These are phyloP conservation scores for Eremothecium gossypii DNA, from an alignment of 1,139 yeast genomes.

Conservation along the genomic window DNA sequence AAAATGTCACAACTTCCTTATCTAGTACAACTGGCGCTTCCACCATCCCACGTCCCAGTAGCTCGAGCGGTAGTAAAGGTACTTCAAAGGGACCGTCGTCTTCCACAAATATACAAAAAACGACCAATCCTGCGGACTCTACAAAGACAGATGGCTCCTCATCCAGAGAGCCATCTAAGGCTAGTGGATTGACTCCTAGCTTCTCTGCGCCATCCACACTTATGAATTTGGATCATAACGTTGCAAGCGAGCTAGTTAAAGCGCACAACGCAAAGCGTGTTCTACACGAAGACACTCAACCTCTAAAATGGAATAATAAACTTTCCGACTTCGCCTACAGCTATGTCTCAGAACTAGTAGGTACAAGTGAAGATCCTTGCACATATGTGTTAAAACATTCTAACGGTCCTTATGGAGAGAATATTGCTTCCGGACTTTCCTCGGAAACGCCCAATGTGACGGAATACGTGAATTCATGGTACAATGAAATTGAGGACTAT, in stretches of 20 bases:
- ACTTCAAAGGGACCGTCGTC: no score
- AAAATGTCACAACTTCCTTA: no score
- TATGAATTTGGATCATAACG: not conserved
- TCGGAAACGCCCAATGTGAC: conserved; percentile 14
- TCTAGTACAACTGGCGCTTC: no score
- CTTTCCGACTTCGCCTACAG: conserved; percentile 35
- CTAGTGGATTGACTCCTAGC: no score
- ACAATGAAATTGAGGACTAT: conserved; percentile 48
- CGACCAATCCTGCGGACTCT: no score
- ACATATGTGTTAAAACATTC: conserved; percentile 49
- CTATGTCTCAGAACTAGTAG: conserved; percentile 40
- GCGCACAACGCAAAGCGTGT: conserved; percentile 49
- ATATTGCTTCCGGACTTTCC: conserved; percentile 39
- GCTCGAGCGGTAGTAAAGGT: no score
- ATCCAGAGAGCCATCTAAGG: no score
- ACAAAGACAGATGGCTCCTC: no score
- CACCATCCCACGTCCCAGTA: no score
- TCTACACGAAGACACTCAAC: conserved; percentile 45
- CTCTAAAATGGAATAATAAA: conserved; percentile 40
- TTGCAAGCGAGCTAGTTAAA: conserved; percentile 27
- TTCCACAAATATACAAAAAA: no score
- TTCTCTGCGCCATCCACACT: no score
- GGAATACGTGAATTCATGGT: conserved; percentile 53
- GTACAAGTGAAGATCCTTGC: conserved; percentile 51
- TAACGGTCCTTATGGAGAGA: conserved; percentile 55